Conservation (phyloP, 495 filamentous ascomycete species). For the Apiosordaria backusii region DNA sequence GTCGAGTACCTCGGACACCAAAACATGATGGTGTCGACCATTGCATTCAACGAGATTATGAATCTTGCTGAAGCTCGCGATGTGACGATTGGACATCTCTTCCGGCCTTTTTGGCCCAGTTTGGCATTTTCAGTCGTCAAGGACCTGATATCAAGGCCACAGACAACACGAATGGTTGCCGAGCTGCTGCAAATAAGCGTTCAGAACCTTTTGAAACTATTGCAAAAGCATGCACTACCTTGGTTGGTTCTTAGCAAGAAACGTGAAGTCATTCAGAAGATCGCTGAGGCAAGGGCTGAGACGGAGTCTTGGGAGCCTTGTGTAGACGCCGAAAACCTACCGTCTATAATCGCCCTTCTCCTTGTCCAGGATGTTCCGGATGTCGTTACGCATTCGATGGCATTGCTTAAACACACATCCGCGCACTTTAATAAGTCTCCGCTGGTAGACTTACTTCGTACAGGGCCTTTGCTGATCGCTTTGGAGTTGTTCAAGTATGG, state of each 20-base stretch:
- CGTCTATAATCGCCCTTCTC: conserved; percentile 73
- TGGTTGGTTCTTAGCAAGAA: conserved; percentile 77
- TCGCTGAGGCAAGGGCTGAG: conserved; percentile 69
- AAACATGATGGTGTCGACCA: conserved; percentile 71
- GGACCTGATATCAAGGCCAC: conserved; percentile 72
- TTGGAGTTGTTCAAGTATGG: conserved; percentile 81
- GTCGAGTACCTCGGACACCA: conserved; percentile 82
- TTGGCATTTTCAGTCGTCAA: conserved; percentile 76
- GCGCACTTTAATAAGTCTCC: conserved; percentile 62
- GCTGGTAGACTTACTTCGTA: conserved; percentile 65
- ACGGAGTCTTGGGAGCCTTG: conserved; percentile 36
- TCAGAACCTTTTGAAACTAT: conserved; percentile 64
- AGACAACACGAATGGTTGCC: conserved; percentile 75
- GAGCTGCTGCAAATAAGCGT: conserved; percentile 73
- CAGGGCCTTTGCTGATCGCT: conserved; percentile 70
- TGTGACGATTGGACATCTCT: conserved; percentile 59
- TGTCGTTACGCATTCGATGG: conserved; percentile 64
- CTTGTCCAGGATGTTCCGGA: conserved; percentile 67
- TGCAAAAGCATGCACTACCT: conserved; percentile 80
- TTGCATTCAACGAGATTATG: conserved; percentile 70
- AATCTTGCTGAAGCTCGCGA: conserved; percentile 61
- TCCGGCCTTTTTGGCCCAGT: conserved; percentile 82
- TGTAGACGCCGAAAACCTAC: conserved; percentile 63
- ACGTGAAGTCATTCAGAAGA: conserved; percentile 70
- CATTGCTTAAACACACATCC: conserved; percentile 61